These are phyloP conservation scores for Kitagawia praeruptora DNA, from an alignment of 129 eudicot genomes.

Conservation along the genomic window DNA sequence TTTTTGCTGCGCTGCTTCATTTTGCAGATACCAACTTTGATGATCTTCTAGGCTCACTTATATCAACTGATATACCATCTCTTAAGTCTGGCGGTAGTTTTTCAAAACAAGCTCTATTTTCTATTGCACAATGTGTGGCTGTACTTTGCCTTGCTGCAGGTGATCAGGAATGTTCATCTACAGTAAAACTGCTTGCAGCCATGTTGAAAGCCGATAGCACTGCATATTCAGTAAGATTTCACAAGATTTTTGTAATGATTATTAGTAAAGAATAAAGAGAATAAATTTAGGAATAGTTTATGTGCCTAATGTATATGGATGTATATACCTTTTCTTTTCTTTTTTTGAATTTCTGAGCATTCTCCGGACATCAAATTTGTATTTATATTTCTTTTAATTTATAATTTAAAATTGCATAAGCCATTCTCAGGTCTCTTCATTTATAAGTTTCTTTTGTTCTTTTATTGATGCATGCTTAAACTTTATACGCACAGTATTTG, in stretches of 20 bases:
- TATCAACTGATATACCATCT: slow-evolving; percentile 71
- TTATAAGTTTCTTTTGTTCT: not conserved
- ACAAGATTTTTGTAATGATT: not conserved
- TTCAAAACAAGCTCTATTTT: slow-evolving; percentile 85
- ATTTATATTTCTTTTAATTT: too few relatives aligned
- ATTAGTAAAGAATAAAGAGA: not conserved
- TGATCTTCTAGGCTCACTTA: slow-evolving; percentile 60
- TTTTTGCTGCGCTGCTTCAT: slow-evolving; percentile 70
- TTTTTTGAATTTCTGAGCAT: not conserved
- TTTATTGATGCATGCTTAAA: not conserved
- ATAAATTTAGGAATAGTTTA: too few relatives aligned
- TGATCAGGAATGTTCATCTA: slow-evolving; percentile 64
- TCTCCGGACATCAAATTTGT: not conserved
- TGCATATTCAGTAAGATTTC: slow-evolving; percentile 51
- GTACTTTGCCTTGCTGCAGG: slow-evolving; percentile 98
- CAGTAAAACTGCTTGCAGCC: slow-evolving; percentile 78
- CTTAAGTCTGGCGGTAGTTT: slow-evolving; percentile 56
- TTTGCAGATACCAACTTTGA: slow-evolving; percentile 90
- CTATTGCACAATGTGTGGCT: slow-evolving; percentile 95
- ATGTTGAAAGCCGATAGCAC: slow-evolving; percentile 68
- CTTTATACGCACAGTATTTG: not conserved
- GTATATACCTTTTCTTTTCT: too few relatives aligned
- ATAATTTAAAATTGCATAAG: not conserved
- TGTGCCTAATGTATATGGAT: not conserved
- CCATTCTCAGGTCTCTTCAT: not conserved